Conservation (phyloP, 495 filamentous ascomycete genomes). For the Aspergillus heteromorphus region DNA sequence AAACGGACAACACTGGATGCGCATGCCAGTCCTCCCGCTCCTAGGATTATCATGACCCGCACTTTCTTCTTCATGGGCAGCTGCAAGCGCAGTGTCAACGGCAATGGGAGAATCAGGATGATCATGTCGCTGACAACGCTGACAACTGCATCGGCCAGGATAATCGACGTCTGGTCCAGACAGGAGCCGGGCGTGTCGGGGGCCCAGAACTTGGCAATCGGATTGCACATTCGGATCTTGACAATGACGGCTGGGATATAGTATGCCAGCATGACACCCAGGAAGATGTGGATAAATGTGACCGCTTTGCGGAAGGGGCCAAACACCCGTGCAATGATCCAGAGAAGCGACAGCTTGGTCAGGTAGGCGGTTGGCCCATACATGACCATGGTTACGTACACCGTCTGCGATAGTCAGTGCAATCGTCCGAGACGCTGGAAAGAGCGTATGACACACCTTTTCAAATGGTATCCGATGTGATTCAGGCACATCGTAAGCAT, state of each 20-base stretch:
- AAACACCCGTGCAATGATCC: slow-evolving; percentile 38
- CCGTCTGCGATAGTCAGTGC: slow-evolving; percentile 11
- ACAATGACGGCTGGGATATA: slow-evolving; percentile 35
- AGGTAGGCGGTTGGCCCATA: slow-evolving; percentile 38
- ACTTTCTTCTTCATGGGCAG: slow-evolving; percentile 29
- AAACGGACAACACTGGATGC: slow-evolving; percentile 33
- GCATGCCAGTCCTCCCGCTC: slow-evolving; percentile 35
- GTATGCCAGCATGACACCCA: slow-evolving; percentile 34
- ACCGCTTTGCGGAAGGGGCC: slow-evolving; percentile 28
- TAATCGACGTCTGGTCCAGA: slow-evolving; percentile 30
- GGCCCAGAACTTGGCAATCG: slow-evolving; percentile 31
- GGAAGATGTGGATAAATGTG: slow-evolving; percentile 30
- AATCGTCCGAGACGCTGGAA: background rate
- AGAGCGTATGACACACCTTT: slow-evolving; percentile 12
- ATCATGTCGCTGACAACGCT: slow-evolving; percentile 34
- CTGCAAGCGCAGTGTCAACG: slow-evolving; percentile 29
- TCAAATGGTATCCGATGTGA: slow-evolving; percentile 16
- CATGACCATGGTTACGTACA: slow-evolving; percentile 31
- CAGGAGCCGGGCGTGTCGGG: slow-evolving; percentile 19
- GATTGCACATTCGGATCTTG: slow-evolving; percentile 36
- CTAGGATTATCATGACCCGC: slow-evolving; percentile 29
- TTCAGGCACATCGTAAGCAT: slow-evolving; percentile 14
- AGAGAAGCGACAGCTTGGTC: slow-evolving; percentile 36
- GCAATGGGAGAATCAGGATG: slow-evolving; percentile 30
- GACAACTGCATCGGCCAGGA: slow-evolving; percentile 33